These are phyloP conservation scores for Cyanidiococcus yangmingshanensis DNA, from an alignment of 23 red algal species.

Conservation along the genomic window DNA sequence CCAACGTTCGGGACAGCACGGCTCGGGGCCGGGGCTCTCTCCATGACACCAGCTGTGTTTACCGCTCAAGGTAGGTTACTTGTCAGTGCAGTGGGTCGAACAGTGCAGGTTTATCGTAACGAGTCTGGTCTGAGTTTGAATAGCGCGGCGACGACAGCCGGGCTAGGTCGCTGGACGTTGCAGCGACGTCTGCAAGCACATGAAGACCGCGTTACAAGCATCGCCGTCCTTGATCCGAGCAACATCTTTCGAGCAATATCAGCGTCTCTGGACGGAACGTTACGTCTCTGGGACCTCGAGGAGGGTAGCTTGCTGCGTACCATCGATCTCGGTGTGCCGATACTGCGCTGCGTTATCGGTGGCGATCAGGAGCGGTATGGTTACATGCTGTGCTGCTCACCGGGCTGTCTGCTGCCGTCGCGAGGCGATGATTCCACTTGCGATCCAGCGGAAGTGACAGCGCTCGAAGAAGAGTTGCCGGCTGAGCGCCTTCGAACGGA, in stretches of 20 bases:
- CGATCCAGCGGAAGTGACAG: background rate
- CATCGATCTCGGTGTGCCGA: constrained; percentile 25
- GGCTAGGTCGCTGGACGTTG: too few species aligned
- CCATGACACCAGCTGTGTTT: background rate
- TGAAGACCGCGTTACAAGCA: background rate
- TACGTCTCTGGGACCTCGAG: constrained; percentile 28
- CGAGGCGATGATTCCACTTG: background rate
- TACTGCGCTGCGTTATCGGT: background rate
- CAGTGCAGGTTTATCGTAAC: background rate
- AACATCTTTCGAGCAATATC: constrained; percentile 10
- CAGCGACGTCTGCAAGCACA: background rate
- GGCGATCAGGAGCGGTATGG: too few species aligned
- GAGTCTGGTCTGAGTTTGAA: too few species aligned
- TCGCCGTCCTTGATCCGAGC: background rate
- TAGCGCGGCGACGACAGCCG: too few species aligned
- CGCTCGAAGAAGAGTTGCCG: background rate
- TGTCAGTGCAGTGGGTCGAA: background rate
- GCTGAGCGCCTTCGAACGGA: background rate
- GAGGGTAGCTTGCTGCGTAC: constrained; percentile 18
- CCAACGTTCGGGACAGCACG: background rate
- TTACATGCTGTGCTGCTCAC: constrained; percentile 8
- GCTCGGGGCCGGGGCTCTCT: background rate
- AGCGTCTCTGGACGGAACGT: constrained; percentile 21
- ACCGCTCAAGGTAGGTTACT: background rate
- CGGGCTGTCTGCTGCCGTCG: too few species aligned